Conservation (phyloP, 2,329 filamentous ascomycete genomes). For the Ceratocystis variospora region DNA sequence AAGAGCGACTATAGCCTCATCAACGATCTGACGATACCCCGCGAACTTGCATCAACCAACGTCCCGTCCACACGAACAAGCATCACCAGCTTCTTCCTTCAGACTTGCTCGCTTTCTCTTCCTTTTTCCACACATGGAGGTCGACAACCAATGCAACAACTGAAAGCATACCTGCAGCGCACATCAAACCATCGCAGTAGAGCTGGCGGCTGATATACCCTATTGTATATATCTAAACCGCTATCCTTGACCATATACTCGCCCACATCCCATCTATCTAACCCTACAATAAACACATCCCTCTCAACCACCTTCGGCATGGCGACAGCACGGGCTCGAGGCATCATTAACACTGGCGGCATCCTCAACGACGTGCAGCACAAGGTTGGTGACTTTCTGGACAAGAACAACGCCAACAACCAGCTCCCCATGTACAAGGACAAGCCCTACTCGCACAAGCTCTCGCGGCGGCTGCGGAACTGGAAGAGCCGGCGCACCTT, state of each 20-base stretch:
- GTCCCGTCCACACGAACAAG: no score
- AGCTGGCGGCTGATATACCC: neutral
- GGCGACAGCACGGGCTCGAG: constrained; percentile 24
- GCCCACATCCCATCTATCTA: neutral
- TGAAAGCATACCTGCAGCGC: neutral
- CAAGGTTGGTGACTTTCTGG: constrained; percentile 51
- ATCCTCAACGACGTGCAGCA: constrained; percentile 43
- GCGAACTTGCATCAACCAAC: neutral
- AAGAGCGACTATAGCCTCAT: no score
- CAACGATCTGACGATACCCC: neutral
- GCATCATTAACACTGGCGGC: constrained; percentile 24
- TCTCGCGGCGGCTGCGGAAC: constrained; percentile 42
- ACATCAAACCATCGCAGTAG: neutral
- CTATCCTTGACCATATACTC: neutral
- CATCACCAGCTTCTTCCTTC: neutral
- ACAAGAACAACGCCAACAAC: constrained; percentile 32
- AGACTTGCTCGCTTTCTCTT: no score
- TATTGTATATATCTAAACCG: neutral
- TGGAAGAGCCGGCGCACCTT: constrained; percentile 47
- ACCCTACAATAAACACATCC: neutral
- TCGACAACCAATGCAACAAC: neutral
- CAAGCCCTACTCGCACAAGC: constrained; percentile 60
- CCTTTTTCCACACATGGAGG: neutral
- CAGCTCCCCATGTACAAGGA: constrained; percentile 95
- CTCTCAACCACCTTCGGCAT: neutral